These are phyloP conservation scores for Coffea humblotiana DNA, from an alignment of 305 asterid genomes.

Conservation along the genomic window DNA sequence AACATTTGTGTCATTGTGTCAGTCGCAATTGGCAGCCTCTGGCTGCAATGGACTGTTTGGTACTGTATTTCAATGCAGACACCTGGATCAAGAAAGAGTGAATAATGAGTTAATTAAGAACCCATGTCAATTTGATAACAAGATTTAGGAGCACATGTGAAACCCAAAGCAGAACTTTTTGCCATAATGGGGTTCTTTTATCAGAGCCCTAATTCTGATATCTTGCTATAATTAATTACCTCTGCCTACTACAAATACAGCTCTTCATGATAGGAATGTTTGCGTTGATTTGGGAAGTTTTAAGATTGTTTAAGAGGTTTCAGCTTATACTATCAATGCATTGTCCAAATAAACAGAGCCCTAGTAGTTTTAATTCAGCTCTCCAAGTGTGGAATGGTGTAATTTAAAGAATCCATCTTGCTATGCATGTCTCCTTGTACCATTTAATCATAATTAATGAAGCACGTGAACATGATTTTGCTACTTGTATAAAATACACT, in stretches of 20 bases:
- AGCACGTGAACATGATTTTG: background rate
- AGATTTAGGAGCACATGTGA: too few relatives aligned
- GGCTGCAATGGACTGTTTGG: background rate
- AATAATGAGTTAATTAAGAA: too few relatives aligned
- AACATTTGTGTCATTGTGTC: too few relatives aligned
- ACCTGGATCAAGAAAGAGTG: background rate
- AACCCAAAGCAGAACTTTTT: too few relatives aligned
- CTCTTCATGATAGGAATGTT: background rate
- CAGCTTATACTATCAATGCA: background rate
- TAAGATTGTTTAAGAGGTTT: background rate
- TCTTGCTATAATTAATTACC: background rate
- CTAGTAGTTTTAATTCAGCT: too few relatives aligned
- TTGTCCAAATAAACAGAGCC: too few relatives aligned
- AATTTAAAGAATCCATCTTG: too few relatives aligned
- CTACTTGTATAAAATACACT: too few relatives aligned
- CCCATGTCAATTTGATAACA: too few relatives aligned
- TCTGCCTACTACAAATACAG: background rate
- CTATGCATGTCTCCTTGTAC: background rate
- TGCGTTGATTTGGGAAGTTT: background rate
- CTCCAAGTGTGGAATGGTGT: background rate
- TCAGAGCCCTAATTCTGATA: background rate
- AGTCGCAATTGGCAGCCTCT: background rate
- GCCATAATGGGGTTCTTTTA: background rate
- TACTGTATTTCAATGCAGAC: background rate
- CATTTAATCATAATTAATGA: background rate